Base-by-base conservation (phyloP, 257 asterid genomes). In the Primulina tabacum region DNA sequence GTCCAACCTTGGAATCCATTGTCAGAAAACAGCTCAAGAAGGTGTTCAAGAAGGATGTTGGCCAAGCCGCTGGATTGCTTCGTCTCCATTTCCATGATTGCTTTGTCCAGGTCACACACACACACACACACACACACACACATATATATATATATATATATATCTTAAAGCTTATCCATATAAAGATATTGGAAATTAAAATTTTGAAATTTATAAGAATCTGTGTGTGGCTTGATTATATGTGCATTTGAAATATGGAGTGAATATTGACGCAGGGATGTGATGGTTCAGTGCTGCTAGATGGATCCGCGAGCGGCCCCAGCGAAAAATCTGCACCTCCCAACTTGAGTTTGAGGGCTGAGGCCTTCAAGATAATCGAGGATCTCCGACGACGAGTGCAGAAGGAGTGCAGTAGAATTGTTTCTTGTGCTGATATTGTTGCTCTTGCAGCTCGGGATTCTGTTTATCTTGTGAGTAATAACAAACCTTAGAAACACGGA, bases 41-140 rank as follows among this genome's bases (percentile, higher is more conserved):
- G 17, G 91, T 75, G 37, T 82, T 89, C 74, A 9, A 80, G 12
- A 64, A 79, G 5, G 91, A 87, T 35, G 76, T 87, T 17, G 87
- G 80, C 71, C 89, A 82, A 74, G 96, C 93, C 66, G 96, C 90
- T 20, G 96, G 93, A n/a, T 71, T 89, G 79, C 93, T 89, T 71
- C 87, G 89, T 0, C 89, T 89, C 76, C 89, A 85, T 71, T 89
- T 86, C 72, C 92, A 89, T 18, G 93, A 89, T 67, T 89, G 96
- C 79, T 85, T 83, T 59, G 91, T 82, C 14, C 94, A 85, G 83
- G 88, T 75, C 56, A 34, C 6, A 34, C 4, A 34, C 8, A 34
- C 4, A 34, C 4, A 34, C 28, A 26, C 28, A 26, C 28, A 75
- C 57, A 34, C 6, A 34, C 4, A 34, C 8, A 34, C 4, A 34